These are phyloP conservation scores for Hypomyces perniciosus DNA, from an alignment of 2,329 filamentous ascomycete species.

Conservation along the genomic window DNA sequence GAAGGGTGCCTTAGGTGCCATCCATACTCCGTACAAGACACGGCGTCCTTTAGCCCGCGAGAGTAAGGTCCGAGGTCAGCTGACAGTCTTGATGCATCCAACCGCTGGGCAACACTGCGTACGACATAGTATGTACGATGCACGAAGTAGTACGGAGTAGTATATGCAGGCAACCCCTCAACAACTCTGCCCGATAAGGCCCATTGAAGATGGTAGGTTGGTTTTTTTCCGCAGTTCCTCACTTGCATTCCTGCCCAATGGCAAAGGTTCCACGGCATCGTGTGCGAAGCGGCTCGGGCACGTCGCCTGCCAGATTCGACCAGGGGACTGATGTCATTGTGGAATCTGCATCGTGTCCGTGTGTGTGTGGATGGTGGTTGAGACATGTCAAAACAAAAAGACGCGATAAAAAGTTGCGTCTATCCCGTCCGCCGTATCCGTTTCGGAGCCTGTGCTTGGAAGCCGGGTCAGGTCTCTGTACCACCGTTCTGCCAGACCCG, in stretches of 20 bases:
- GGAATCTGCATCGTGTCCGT: constrained; percentile 5
- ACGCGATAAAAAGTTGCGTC: constrained; percentile 2
- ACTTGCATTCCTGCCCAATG: constrained; percentile 5
- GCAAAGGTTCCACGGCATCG: constrained; percentile 9
- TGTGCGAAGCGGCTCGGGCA: constrained; percentile 9
- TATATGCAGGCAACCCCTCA: too few species aligned
- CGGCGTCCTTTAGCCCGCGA: not conserved
- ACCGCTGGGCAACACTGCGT: constrained; percentile 2
- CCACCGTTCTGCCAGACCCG: too few species aligned
- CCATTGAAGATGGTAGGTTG: not conserved
- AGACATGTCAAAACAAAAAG: not conserved
- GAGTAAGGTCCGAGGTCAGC: constrained; percentile 9
- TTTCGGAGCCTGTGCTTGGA: not conserved
- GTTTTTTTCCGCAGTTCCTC: constrained; percentile 1
- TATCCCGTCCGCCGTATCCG: constrained; percentile 2
- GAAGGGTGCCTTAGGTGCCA: not conserved
- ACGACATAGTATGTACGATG: too few species aligned
- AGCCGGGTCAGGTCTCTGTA: too few species aligned
- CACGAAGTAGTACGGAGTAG: too few species aligned
- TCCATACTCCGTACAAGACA: not conserved
- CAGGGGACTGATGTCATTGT: constrained; percentile 13
- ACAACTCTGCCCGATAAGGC: not conserved
- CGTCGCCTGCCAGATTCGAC: constrained; percentile 4
- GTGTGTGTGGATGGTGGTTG: constrained; percentile 1
- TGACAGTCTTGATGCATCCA: constrained; percentile 6